phyloP scores from a whole-genome alignment of 2,329 filamentous ascomycete species.

The Bertia moriformis region DNA sequence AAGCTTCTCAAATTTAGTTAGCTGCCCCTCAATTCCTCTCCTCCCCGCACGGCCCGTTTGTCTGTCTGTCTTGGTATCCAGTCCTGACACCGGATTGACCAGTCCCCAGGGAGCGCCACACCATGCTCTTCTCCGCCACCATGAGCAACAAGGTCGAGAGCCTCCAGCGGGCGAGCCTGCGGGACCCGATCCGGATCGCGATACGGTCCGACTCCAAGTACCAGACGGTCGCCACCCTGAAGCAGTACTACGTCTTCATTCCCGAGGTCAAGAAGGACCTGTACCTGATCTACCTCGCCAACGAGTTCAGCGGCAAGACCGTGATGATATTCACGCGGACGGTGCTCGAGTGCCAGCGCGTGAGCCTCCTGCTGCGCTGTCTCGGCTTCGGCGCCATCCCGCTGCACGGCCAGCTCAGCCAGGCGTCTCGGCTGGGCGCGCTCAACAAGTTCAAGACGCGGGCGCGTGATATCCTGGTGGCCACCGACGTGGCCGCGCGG shows the following conservation, averaged over 20 bases:
- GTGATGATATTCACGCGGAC: constrained; percentile 86
- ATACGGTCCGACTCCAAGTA: constrained; percentile 66
- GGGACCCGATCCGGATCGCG: constrained; percentile 69
- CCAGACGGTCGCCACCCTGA: constrained; percentile 77
- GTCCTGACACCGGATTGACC: too few species aligned
- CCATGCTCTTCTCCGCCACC: constrained; percentile 86
- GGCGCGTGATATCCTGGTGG: constrained; percentile 73
- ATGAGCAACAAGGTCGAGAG: constrained; percentile 89
- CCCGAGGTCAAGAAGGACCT: constrained; percentile 79
- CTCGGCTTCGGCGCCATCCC: constrained; percentile 86
- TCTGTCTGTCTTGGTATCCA: too few species aligned
- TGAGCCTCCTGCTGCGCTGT: constrained; percentile 68
- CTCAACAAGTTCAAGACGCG: constrained; percentile 78
- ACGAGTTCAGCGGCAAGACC: constrained; percentile 74
- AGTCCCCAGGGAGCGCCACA: constrained; percentile 60
- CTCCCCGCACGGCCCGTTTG: too few species aligned
- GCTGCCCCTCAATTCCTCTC: too few species aligned
- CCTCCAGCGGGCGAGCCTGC: constrained; percentile 75
- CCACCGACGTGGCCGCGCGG: constrained; percentile 84
- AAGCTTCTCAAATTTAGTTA: constrained; percentile 91
- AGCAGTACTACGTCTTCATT: constrained; percentile 77
- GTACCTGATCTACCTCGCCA: constrained; percentile 73
- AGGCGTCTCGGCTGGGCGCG: constrained; percentile 72
- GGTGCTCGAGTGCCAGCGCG: constrained; percentile 74
- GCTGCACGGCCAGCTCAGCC: constrained; percentile 79